Conservation (phyloP, 805 yeast genomes). For the Ogataea siamensis region DNA sequence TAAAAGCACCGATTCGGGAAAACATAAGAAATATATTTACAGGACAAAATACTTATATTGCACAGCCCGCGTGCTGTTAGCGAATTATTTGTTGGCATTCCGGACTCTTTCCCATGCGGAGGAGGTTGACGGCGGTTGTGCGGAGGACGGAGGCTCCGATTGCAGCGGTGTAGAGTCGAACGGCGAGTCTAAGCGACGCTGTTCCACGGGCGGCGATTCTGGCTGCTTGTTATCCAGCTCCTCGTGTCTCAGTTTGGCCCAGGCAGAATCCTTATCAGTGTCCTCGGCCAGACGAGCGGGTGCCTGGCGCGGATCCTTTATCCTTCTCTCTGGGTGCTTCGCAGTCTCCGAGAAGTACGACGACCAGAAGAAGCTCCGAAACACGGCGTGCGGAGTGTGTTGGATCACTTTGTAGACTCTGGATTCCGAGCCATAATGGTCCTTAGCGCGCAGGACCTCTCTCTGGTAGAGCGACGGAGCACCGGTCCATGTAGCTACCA, state of each 20-base stretch:
- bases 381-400: constrained; percentile 29
- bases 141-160: neutral
- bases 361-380: constrained; percentile 39
- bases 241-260: constrained; percentile 10
- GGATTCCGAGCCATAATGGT: constrained; percentile 26
- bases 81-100: constrained; percentile 4
- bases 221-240: neutral
- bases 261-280: constrained; percentile 1
- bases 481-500: constrained; percentile 35
- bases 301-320: constrained; percentile 51
- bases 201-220: neutral
- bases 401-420: constrained; percentile 21
- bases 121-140: neutral
- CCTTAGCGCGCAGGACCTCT: constrained; percentile 34
- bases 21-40: constrained; percentile 3
- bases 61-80: constrained; percentile 3
- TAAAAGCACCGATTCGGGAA: constrained; percentile 1
- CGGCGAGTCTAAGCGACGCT: neutral
- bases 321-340: constrained; percentile 47
- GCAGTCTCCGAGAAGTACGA: constrained; percentile 52
- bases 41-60: constrained; percentile 1
- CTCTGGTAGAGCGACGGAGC: constrained; percentile 31
- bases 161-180: neutral
- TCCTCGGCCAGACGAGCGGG: neutral
- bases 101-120: constrained; percentile 13